phyloP scores from a whole-genome alignment of 129 eudicot genomes.

The Deinandra increscens region DNA sequence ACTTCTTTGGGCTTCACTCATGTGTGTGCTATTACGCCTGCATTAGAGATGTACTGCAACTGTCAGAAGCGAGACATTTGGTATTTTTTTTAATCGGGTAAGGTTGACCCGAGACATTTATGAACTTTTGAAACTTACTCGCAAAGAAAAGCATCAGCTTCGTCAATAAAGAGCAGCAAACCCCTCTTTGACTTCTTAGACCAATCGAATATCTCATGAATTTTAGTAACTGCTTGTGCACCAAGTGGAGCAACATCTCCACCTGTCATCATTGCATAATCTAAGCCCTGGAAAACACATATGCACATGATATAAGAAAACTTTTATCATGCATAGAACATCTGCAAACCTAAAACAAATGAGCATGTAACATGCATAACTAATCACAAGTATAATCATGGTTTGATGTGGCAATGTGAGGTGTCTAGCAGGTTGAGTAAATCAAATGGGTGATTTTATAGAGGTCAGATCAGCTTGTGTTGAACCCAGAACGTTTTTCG shows the following conservation, averaged over 20 bases:
- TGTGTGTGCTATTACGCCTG: constrained; percentile 96
- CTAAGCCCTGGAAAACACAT: constrained; percentile 76
- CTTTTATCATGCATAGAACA: neutral
- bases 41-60: constrained; percentile 2
- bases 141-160: constrained; percentile 99
- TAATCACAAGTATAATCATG: constrained; percentile 9
- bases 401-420: neutral
- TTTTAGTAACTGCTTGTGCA: constrained; percentile 95
- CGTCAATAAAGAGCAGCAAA: constrained; percentile 87
- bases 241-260: constrained; percentile 99
- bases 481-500: neutral
- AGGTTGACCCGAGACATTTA: neutral
- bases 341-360: neutral
- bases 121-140: constrained; percentile 61
- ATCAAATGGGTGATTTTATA: constrained; percentile 1
- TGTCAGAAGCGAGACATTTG: neutral
- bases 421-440: neutral
- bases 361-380: neutral
- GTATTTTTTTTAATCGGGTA: neutral
- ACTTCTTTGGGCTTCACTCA: constrained; percentile 99
- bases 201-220: constrained; percentile 99
- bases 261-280: constrained; percentile 99
- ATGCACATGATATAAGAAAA: neutral
- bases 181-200: constrained; percentile 92
- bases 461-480: neutral